Base-by-base conservation (phyloP, 2,329 filamentous ascomycete genomes). In the Aspergillus novofumigatus region DNA sequence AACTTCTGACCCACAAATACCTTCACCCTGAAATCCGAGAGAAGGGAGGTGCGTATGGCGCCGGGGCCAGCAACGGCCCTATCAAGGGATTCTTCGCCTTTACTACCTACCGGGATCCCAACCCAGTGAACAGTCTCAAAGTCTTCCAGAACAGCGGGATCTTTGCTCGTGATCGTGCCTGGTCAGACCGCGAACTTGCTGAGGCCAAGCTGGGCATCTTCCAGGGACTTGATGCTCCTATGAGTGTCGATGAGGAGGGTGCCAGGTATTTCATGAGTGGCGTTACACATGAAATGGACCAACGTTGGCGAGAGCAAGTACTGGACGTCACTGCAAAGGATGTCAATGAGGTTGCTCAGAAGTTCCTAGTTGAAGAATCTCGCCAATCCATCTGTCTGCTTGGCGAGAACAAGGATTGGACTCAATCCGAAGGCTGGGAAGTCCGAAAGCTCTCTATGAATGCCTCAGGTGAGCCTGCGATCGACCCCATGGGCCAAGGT, bases 1-100 rank as follows among this genome's bases (percentile, higher is more conserved):
- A 97, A 72, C 85, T 99, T 20, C 83, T 99, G 32, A 97, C 93
- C 0, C 93, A 99, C 78, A 97, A 96, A 75, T 90, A 97, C 70
- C 81, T 99, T 28, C 94, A 99, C 71, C 93, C 96, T 65, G 94
- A 97, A 75, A 97, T 99, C 63, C 90, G 94, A 55, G 94, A 99
- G 72, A 97, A 97, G 76, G 94, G 94, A 32, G 94, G 94, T 41
- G 94, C 94, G 0, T 99, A 99, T 65, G 94, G 94, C 48, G 94
- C 91, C 23, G 92, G 92, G 14, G 93, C 94, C 1, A 93, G 91
- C 71, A 88, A 89, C 48, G 86, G 87, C 25, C 85, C 89, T 0
- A 78, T 96, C 7, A 88, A 91, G 64, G 93, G 92, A 25, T 74
- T 96, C 1, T 97, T 99, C 66, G 91, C 91, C 17, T 95, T 97